phyloP scores from a whole-genome alignment of 257 asterid species.

The Solanum arcanum region DNA sequence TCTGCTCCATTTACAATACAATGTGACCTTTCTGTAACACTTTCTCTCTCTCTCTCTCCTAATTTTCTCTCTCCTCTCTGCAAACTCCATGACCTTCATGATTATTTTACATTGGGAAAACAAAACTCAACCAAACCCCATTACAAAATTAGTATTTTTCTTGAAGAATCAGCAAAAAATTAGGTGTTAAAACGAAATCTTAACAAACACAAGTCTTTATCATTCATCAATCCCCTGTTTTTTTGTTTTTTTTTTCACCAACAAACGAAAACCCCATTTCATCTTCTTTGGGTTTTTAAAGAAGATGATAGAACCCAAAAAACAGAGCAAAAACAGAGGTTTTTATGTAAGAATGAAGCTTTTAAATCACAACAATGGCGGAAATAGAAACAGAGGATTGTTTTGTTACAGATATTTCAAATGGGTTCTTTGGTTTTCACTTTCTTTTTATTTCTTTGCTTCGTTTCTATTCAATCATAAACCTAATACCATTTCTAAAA shows the following conservation, averaged over 20 bases:
- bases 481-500: slow-evolving; percentile 18
- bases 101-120: neutral
- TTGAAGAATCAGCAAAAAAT: neutral
- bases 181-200: slow-evolving; percentile 21
- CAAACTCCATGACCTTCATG: slow-evolving; percentile 5
- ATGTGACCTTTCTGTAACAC: slow-evolving; percentile 9
- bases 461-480: slow-evolving; percentile 43
- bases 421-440: slow-evolving; percentile 62
- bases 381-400: slow-evolving; percentile 9
- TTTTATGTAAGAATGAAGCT: slow-evolving; percentile 67
- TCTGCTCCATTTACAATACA: slow-evolving; percentile 32
- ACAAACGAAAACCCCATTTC: slow-evolving; percentile 27
- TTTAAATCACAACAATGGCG: slow-evolving; percentile 5
- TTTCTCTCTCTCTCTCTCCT: neutral
- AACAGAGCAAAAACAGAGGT: slow-evolving; percentile 32
- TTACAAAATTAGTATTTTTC: neutral
- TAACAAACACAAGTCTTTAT: slow-evolving; percentile 37
- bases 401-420: slow-evolving; percentile 42
- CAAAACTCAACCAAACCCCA: slow-evolving; percentile 9
- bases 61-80: neutral
- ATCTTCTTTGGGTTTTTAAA: slow-evolving; percentile 8
- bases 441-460: slow-evolving; percentile 44
- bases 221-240: neutral
- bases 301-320: slow-evolving; percentile 15
- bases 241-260: neutral